A percentile compares a stretch with the other conserved stretches of the same genome.
phyloP scores from a whole-genome alignment of 805 yeast genomes.

The Tetrapisispora arboricola region DNA sequence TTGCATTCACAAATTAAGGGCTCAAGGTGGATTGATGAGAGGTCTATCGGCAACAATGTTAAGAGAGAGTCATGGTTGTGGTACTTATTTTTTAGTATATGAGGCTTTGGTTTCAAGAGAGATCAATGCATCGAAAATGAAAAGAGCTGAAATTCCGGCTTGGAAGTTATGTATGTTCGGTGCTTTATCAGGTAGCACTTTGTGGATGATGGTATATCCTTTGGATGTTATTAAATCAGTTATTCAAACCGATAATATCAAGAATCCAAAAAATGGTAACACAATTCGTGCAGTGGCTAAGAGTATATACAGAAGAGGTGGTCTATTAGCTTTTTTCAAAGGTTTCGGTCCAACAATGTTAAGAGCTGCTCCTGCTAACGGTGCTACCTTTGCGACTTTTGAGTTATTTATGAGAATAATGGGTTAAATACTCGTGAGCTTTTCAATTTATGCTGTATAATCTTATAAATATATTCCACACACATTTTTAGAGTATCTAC shows the following conservation, averaged over 20 bases:
- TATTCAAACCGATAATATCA: slow-evolving; percentile 64
- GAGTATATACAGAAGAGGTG: slow-evolving; percentile 45
- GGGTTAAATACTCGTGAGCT: slow-evolving; percentile 27
- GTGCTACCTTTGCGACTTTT: slow-evolving; percentile 91
- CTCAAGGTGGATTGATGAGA: slow-evolving; percentile 53
- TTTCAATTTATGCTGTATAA: too few relatives aligned
- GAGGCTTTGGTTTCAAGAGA: slow-evolving; percentile 69
- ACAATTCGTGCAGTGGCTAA: slow-evolving; percentile 46
- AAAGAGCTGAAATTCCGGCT: slow-evolving; percentile 71
- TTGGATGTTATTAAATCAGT: slow-evolving; percentile 85
- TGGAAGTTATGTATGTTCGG: slow-evolving; percentile 83
- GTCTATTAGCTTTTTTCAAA: slow-evolving; percentile 70
- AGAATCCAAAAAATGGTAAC: slow-evolving; percentile 44
- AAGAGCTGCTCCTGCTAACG: slow-evolving; percentile 97
- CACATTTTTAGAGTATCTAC: too few relatives aligned
- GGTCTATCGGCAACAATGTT: slow-evolving; percentile 76
- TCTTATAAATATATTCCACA: too few relatives aligned
- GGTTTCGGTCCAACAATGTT: slow-evolving; percentile 89
- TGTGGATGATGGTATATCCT: slow-evolving; percentile 84
- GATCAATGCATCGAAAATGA: slow-evolving; percentile 28
- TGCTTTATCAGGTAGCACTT: slow-evolving; percentile 78
- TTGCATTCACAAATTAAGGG: slow-evolving; percentile 40
- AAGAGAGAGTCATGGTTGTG: slow-evolving; percentile 84
- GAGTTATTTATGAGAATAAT: slow-evolving; percentile 74
- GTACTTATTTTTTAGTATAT: slow-evolving; percentile 78